Percentiles rank a stretch among this genome's conserved stretches.
Evolutionary conservation across 2,329 filamentous ascomycete species (phyloP).

Genomic region (Hymenoscyphus fructigenus): DNA sequence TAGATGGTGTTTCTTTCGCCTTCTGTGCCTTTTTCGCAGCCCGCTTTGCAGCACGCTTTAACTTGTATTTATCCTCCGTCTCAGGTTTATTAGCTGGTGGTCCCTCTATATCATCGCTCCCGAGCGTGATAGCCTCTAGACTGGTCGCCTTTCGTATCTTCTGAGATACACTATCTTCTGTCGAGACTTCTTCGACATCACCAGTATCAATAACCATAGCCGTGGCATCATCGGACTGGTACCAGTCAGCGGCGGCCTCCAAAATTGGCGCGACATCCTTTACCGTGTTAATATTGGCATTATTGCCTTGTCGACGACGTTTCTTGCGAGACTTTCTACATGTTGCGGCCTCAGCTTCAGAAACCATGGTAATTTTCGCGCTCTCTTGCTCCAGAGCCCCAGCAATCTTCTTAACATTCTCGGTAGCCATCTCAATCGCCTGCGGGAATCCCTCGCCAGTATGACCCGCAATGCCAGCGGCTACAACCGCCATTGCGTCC

Average conservation of each 20-base stretch:
- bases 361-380: neutral
- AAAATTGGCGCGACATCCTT: neutral
- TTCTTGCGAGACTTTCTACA: neutral
- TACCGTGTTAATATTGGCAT: neutral
- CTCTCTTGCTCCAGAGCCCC: neutral
- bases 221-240: neutral
- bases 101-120: neutral
- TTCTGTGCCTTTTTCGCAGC: neutral
- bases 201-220: conserved; percentile 1
- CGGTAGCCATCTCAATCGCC: neutral
- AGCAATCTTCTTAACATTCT: conserved; percentile 1
- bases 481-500: neutral
- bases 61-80: neutral
- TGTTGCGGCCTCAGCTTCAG: neutral
- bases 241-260: neutral
- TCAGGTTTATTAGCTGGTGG: neutral
- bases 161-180: neutral
- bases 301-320: neutral
- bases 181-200: neutral
- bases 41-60: neutral
- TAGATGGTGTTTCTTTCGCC: neutral
- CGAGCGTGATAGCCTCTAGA: neutral
- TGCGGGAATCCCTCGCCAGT: neutral
- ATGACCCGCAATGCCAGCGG: neutral
- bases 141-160: neutral